Conservation (phyloP, 163 green algal genomes). For the Chloromonas sp. region DNA sequence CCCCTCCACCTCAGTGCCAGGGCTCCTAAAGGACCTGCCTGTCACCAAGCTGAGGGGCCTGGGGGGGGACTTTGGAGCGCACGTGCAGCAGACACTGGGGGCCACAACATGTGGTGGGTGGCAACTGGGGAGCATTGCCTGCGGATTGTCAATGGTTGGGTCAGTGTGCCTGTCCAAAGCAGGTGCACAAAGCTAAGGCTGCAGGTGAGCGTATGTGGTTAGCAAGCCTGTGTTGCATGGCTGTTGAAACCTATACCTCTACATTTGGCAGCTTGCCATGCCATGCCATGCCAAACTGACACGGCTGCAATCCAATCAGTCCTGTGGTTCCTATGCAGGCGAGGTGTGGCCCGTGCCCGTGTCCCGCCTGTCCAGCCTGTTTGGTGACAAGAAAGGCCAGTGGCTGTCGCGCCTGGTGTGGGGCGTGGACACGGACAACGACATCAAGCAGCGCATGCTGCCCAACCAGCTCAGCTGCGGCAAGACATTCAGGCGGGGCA, state of each 20-base stretch:
- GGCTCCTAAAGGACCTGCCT: conserved; percentile 51
- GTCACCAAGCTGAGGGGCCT: conserved; percentile 55
- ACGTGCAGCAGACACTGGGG: conserved; percentile 28
- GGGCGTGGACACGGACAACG: conserved; percentile 49
- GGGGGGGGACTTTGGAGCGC: conserved; percentile 71
- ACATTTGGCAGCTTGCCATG: no score
- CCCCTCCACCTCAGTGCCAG: conserved; percentile 36
- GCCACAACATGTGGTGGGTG: conserved; percentile 45
- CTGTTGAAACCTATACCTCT: no score
- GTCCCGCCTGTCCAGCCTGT: conserved; percentile 39
- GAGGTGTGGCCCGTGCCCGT: conserved; percentile 53
- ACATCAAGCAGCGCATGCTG: conserved; percentile 51
- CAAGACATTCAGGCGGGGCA: conserved; percentile 62
- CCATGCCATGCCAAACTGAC: no score
- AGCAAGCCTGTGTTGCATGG: not conserved
- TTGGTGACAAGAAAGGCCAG: conserved; percentile 22
- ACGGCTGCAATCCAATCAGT: not conserved
- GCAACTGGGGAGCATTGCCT: not conserved
- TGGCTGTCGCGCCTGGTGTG: conserved; percentile 49
- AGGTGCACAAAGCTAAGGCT: not conserved
- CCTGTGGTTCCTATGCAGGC: conserved; percentile 20
- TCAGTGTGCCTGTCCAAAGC: not conserved
- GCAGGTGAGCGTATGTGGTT: not conserved
- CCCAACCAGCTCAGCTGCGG: conserved; percentile 59
- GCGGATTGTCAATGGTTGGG: not conserved